Conservation (phyloP, 2,329 filamentous ascomycete species). For the Fusarium transvaalense region DNA sequence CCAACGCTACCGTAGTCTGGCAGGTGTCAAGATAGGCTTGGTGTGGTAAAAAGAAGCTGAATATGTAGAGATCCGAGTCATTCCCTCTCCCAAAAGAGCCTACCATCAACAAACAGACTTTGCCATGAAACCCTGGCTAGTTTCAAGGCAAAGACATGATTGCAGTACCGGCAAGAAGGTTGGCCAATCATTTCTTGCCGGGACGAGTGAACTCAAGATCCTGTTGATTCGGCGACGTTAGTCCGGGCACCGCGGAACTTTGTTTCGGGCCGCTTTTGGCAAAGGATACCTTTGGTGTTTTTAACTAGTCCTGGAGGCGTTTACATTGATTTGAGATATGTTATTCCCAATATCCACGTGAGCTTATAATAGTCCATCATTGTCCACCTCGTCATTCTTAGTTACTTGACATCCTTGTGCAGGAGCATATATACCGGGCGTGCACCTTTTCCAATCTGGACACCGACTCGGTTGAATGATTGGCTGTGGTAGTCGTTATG, state of each 20-base stretch:
- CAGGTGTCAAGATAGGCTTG: not conserved
- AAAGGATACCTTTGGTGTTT: not conserved
- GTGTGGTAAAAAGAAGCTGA: not conserved
- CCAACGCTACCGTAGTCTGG: not conserved
- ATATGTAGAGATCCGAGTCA: not conserved
- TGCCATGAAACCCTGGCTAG: not conserved
- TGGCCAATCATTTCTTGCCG: not conserved
- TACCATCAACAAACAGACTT: not conserved
- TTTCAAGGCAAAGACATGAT: not conserved
- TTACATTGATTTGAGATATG: not conserved
- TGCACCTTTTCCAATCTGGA: not conserved
- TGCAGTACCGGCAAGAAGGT: not conserved
- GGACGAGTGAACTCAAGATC: not conserved
- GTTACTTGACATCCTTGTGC: too few relatives aligned
- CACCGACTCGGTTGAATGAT: not conserved
- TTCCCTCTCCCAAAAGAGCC: not conserved
- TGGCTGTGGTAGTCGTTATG: not conserved
- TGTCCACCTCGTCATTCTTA: not conserved
- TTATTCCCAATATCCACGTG: too few relatives aligned
- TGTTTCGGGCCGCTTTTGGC: not conserved
- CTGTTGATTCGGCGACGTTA: not conserved
- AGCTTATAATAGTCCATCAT: not conserved
- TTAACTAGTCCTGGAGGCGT: not conserved
- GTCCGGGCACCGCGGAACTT: not conserved
- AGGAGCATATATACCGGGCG: not conserved